Percentiles rank a stretch among this genome's conserved stretches.
These are phyloP conservation scores for Tylopilus sp. DNA, from an alignment of 768 basidiomycete genomes.

Conservation along the genomic window DNA sequence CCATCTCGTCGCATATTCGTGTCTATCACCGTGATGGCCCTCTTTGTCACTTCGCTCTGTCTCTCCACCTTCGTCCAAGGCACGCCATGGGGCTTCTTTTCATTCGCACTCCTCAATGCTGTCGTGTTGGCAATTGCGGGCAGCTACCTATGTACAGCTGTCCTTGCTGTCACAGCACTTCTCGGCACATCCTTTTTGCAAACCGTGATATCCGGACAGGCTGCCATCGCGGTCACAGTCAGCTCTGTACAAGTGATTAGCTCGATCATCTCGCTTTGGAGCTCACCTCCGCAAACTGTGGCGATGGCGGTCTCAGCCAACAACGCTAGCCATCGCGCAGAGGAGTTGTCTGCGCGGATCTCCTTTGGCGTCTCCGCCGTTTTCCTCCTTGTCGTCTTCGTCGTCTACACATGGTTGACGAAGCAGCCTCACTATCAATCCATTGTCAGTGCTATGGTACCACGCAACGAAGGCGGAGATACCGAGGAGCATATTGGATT, in stretches of 20 bases:
- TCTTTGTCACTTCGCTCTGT: conserved; percentile 57
- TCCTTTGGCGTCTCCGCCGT: conserved; percentile 72
- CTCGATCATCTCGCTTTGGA: conserved; percentile 53
- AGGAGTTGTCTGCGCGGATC: conserved; percentile 64
- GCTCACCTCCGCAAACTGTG: conserved; percentile 31
- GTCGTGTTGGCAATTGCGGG: conserved; percentile 57
- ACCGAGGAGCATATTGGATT: conserved; percentile 32
- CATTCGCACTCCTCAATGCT: conserved; percentile 61
- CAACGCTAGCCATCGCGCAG: conserved; percentile 43
- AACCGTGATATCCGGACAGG: conserved; percentile 79
- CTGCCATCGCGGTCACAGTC: conserved; percentile 78
- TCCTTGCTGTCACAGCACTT: conserved; percentile 76
- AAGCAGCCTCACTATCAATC: conserved; percentile 56
- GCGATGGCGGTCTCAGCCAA: conserved; percentile 11
- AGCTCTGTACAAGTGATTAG: conserved; percentile 74
- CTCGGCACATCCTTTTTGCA: conserved; percentile 75
- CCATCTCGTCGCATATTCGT: conserved; percentile 55
- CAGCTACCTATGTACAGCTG: conserved; percentile 73
- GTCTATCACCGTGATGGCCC: conserved; percentile 47
- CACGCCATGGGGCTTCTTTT: conserved; percentile 55
- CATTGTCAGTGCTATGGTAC: conserved; percentile 48
- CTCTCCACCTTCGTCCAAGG: conserved; percentile 61
- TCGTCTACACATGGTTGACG: conserved; percentile 55
- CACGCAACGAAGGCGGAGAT: conserved; percentile 22
- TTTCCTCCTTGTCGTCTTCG: conserved; percentile 56